Conservation (phyloP, 768 basidiomycete species). For the Suillus americanus region DNA sequence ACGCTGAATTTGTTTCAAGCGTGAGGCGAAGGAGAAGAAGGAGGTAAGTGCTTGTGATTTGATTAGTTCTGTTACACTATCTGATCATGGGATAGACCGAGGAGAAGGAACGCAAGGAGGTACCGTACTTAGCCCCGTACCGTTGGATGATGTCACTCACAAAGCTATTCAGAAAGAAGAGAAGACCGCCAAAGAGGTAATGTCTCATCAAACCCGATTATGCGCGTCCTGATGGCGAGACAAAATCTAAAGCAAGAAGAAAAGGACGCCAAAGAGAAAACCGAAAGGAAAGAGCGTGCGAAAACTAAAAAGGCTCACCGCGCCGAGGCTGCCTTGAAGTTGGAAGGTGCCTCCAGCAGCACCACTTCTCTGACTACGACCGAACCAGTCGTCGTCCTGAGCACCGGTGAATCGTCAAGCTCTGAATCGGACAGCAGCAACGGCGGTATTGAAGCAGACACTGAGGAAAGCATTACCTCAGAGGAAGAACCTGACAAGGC, state of each 20-base stretch:
- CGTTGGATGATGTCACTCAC: slow-evolving; percentile 12
- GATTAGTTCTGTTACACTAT: slow-evolving; percentile 3
- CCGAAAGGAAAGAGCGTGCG: slow-evolving; percentile 54
- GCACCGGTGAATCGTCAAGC: slow-evolving; percentile 41
- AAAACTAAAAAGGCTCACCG: slow-evolving; percentile 53
- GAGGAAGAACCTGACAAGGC: slow-evolving; percentile 61
- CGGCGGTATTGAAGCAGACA: slow-evolving; percentile 67
- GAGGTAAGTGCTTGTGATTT: slow-evolving; percentile 40
- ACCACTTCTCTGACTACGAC: slow-evolving; percentile 11
- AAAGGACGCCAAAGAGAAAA: slow-evolving; percentile 51
- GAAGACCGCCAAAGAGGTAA: slow-evolving; percentile 58
- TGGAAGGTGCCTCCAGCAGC: slow-evolving; percentile 18
- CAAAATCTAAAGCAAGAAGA: slow-evolving; percentile 38
- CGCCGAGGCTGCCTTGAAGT: slow-evolving; percentile 32
- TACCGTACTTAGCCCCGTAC: slow-evolving; percentile 19
- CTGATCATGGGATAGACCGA: slow-evolving; percentile 42
- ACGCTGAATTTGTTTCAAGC: slow-evolving; percentile 39
- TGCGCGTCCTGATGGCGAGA: not conserved
- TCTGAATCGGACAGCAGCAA: slow-evolving; percentile 63
- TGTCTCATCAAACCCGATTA: slow-evolving; percentile 11
- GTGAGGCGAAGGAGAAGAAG: slow-evolving; percentile 78
- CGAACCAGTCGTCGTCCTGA: slow-evolving; percentile 19
- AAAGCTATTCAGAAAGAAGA: slow-evolving; percentile 41
- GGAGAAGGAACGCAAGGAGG: slow-evolving; percentile 65
- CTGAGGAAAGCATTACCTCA: slow-evolving; percentile 74